Conservation (phyloP, 495 filamentous ascomycete species). For the Sphaerosporella brunnea region DNA sequence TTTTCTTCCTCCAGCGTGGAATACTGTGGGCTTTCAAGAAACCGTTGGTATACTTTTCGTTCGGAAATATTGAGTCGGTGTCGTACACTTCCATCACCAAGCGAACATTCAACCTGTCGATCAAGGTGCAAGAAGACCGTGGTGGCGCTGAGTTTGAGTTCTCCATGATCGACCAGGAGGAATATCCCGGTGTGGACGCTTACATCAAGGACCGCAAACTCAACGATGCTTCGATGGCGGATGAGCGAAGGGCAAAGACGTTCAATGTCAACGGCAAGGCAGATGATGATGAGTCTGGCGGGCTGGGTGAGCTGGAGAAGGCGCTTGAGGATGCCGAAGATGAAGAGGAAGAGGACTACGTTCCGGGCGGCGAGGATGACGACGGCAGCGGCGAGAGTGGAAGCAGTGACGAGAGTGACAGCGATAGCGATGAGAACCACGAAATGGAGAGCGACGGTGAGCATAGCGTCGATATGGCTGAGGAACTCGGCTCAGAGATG, state of each 20-base stretch:
- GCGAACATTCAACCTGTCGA: slow-evolving; percentile 81
- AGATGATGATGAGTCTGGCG: slow-evolving; percentile 33
- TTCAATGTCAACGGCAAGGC: slow-evolving; percentile 48
- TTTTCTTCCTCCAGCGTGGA: slow-evolving; percentile 73
- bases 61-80: slow-evolving; percentile 58
- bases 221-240: slow-evolving; percentile 84
- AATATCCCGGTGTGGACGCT: slow-evolving; percentile 64
- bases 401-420: slow-evolving; percentile 30
- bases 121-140: slow-evolving; percentile 35
- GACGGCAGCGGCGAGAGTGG: slow-evolving; percentile 47
- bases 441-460: slow-evolving; percentile 33
- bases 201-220: slow-evolving; percentile 69
- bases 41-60: slow-evolving; percentile 69
- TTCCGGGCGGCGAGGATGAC: slow-evolving; percentile 58
- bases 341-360: slow-evolving; percentile 79
- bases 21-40: slow-evolving; percentile 95
- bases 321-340: slow-evolving; percentile 60
- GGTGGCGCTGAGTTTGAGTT: slow-evolving; percentile 55
- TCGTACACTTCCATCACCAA: slow-evolving; percentile 82
- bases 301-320: slow-evolving; percentile 43
- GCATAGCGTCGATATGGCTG: slow-evolving; percentile 21
- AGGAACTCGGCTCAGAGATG: slow-evolving; percentile 26
- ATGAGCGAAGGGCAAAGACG: slow-evolving; percentile 61
- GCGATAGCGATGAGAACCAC: slow-evolving; percentile 33
- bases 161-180: slow-evolving; percentile 70